Evolutionary conservation across 2,329 filamentous ascomycete genomes (phyloP), one percentile per base, ranked within the genome.

Genomic region (Sporothrix sp.): DNA sequence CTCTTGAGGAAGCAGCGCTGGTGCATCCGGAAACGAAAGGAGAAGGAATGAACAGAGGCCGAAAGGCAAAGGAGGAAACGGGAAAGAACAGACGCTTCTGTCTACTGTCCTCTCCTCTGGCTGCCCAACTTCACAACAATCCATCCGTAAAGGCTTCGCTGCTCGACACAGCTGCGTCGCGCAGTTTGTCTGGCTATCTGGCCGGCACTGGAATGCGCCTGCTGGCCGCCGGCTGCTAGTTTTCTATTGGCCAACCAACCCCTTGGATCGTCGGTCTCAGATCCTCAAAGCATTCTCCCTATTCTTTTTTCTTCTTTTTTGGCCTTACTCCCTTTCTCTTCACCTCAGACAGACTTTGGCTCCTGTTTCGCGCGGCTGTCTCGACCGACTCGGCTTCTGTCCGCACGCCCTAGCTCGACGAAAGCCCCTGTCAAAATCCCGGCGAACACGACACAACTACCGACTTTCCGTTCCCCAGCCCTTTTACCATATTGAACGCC

Each of bases 241-340:
- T 42, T 21, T 44, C 32, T 36, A 47, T 38, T 25, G 33, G 43
- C 36, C 33, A 10, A 21, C 23, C 39, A 43, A 21, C 45, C 28
- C 43, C 35, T 47, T 50, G 47, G 48, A 53, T 53, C 47, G 40
- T 27, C 43, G 30, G 52, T 47, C 52, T 46, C 47, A 53, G 51
- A 52, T 52, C 35, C 51, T 20, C 47, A 36, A 21, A 35, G 16
- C 30, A 38, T 20, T 44, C 37, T 53, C 40, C 23, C 33, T 20
- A 46, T 37, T 32, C 39, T 36, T 30, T 32, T 44, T 38, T 38
- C 47, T 30, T 48, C 21, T 39, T 40, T 46, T 50, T 43, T 48
- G 43, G 28, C 16, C 28, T 25, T 14, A 8, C 32, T 38, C 28
- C 11, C 39, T 48, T 30, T 44, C 16, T 14, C 42, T 33, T 42